Conservation (phyloP, 2,329 filamentous ascomycete genomes). For the Sclerotinia trifoliorum region DNA sequence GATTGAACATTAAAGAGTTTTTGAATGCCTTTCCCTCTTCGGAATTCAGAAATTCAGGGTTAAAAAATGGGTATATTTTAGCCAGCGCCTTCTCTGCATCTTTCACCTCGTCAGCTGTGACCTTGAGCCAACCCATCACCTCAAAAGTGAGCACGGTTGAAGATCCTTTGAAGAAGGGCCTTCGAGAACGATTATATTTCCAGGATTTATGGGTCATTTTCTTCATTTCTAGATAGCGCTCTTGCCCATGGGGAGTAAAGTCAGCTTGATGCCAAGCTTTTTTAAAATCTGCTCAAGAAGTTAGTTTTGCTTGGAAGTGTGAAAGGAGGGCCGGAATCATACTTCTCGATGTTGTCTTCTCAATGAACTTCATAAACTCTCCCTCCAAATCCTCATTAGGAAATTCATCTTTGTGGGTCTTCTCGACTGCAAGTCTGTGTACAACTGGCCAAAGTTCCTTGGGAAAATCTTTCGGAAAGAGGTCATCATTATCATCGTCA, state of each 20-base stretch:
- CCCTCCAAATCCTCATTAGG: constrained; percentile 23
- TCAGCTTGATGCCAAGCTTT: constrained; percentile 48
- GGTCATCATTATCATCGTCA: constrained; percentile 3
- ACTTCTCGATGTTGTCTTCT: constrained; percentile 41
- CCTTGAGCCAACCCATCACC: constrained; percentile 42
- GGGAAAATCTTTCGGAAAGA: neutral
- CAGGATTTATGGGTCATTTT: constrained; percentile 41
- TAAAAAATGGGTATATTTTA: constrained; percentile 45
- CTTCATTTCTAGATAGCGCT: constrained; percentile 43
- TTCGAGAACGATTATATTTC: constrained; percentile 29
- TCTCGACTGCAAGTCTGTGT: constrained; percentile 12
- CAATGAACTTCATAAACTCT: constrained; percentile 39
- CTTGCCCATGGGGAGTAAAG: constrained; percentile 43
- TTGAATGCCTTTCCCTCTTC: constrained; percentile 40
- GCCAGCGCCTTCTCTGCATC: constrained; percentile 43
- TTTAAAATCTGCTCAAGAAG: constrained; percentile 40
- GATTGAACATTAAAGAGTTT: constrained; percentile 43
- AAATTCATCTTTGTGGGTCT: neutral
- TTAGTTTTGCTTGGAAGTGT: neutral
- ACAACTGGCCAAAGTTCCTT: constrained; percentile 1
- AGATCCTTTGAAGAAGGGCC: constrained; percentile 27
- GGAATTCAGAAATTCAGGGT: constrained; percentile 42
- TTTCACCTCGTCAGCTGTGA: constrained; percentile 27
- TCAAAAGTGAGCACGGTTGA: constrained; percentile 29
- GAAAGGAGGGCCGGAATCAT: neutral